A percentile compares a stretch with the other conserved stretches of the same genome.
These are phyloP conservation scores for Trichoderma aggressivum DNA, from an alignment of 2,329 filamentous ascomycete species.

Conservation along the genomic window DNA sequence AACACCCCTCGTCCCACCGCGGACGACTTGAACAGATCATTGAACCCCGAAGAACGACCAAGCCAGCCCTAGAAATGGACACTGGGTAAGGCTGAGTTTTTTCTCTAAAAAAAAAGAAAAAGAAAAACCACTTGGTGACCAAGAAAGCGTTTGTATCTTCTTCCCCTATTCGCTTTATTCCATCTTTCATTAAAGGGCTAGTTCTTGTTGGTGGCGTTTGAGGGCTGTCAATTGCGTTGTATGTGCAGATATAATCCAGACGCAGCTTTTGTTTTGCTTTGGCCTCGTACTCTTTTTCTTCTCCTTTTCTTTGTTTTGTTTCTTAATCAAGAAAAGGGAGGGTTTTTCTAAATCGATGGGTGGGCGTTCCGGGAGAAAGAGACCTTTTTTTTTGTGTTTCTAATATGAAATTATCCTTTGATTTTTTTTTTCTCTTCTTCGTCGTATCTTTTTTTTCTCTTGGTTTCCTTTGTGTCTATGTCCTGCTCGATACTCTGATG, in stretches of 20 bases:
- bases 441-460: neutral
- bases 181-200: neutral
- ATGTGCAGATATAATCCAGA: constrained; percentile 2
- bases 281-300: no score
- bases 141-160: neutral
- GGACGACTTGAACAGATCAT: constrained; percentile 54
- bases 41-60: constrained; percentile 40
- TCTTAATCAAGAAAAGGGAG: constrained; percentile 23
- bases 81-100: neutral
- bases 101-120: no score
- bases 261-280: neutral
- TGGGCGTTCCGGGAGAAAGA: constrained; percentile 25
- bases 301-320: neutral
- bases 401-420: constrained; percentile 1
- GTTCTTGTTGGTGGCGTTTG: neutral
- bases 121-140: neutral
- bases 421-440: neutral
- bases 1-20: constrained; percentile 32
- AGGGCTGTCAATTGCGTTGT: constrained; percentile 2
- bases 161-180: neutral
- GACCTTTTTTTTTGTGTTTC: neutral
- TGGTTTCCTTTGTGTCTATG: neutral
- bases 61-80: constrained; percentile 21
- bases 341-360: constrained; percentile 18
- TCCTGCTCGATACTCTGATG: neutral